Percentiles rank a stretch among this genome's conserved stretches.
phyloP scores from a whole-genome alignment of 768 basidiomycete species.

The Suillus luteus region DNA sequence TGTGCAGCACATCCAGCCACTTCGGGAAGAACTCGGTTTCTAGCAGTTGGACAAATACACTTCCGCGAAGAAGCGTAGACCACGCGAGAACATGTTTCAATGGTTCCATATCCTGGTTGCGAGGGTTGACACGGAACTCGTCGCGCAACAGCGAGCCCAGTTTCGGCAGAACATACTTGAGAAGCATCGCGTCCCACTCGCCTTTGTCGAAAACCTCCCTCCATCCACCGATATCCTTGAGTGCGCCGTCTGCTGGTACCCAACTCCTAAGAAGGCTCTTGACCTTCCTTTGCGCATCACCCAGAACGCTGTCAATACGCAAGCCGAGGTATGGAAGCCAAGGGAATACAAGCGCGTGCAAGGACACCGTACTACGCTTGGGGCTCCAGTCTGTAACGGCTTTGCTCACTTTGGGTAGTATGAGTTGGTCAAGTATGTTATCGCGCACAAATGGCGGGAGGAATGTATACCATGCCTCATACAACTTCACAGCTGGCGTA shows the following conservation, averaged over 20 bases:
- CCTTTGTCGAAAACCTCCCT: conserved; percentile 75
- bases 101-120: conserved; percentile 84
- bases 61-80: conserved; percentile 69
- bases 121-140: conserved; percentile 89
- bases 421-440: conserved; percentile 93
- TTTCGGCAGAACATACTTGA: conserved; percentile 92
- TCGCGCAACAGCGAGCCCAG: conserved; percentile 80
- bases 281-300: conserved; percentile 84
- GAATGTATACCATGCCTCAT: conserved; percentile 86
- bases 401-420: conserved; percentile 89
- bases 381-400: conserved; percentile 84
- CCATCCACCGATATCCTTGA: conserved; percentile 80
- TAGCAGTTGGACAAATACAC: conserved; percentile 80
- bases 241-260: conserved; percentile 70
- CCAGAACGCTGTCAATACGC: conserved; percentile 81
- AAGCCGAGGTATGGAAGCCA: conserved; percentile 92
- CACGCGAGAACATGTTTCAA: conserved; percentile 78
- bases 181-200: conserved; percentile 91
- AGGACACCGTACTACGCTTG: conserved; percentile 53
- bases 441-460: conserved; percentile 91
- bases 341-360: conserved; percentile 88
- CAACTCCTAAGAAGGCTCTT: conserved; percentile 78
- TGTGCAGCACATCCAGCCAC: conserved; percentile 88
- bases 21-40: conserved; percentile 96
- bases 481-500: conserved; percentile 74